Percentiles rank a stretch among this genome's conserved stretches.
Evolutionary conservation across 768 basidiomycete species (phyloP).

Genomic region (Boletus edulis): DNA sequence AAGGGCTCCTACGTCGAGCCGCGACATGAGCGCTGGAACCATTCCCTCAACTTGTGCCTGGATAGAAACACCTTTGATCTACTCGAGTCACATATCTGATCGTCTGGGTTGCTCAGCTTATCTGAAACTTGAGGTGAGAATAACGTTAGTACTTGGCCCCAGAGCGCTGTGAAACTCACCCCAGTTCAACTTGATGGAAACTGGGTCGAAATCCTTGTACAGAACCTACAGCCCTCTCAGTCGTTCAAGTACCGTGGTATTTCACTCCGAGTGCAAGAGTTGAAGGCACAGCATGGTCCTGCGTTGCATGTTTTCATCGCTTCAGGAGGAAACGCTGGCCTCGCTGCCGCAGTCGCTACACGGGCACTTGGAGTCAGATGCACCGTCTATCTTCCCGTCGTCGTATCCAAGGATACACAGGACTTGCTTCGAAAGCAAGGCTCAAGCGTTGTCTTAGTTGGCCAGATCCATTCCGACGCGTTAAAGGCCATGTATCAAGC

Average conservation of each 20-base stretch:
- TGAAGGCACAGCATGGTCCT: slow-evolving; percentile 48
- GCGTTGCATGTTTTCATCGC: slow-evolving; percentile 64
- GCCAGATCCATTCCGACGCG: slow-evolving; percentile 58
- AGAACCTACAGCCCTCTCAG: slow-evolving; percentile 71
- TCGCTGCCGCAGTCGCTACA: slow-evolving; percentile 67
- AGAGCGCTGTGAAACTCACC: neutral
- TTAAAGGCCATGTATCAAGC: slow-evolving; percentile 48
- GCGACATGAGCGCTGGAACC: slow-evolving; percentile 4
- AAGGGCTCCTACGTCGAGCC: too few relatives aligned
- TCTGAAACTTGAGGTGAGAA: slow-evolving; percentile 68
- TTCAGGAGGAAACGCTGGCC: slow-evolving; percentile 79
- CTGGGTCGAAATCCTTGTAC: neutral
- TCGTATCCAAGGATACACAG: slow-evolving; percentile 47
- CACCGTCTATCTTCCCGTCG: slow-evolving; percentile 65
- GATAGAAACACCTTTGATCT: slow-evolving; percentile 64
- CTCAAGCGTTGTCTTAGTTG: slow-evolving; percentile 58
- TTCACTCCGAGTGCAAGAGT: slow-evolving; percentile 56
- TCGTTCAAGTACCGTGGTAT: slow-evolving; percentile 80
- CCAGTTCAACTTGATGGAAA: neutral
- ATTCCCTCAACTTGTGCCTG: slow-evolving; percentile 36
- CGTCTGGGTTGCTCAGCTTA: slow-evolving; percentile 51
- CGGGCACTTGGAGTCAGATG: slow-evolving; percentile 53
- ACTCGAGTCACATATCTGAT: slow-evolving; percentile 57
- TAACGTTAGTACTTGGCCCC: neutral
- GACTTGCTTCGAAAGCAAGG: slow-evolving; percentile 49